Evolutionary conservation across 805 yeast genomes (phyloP).

Genomic region (Komagataella pastoris): DNA sequence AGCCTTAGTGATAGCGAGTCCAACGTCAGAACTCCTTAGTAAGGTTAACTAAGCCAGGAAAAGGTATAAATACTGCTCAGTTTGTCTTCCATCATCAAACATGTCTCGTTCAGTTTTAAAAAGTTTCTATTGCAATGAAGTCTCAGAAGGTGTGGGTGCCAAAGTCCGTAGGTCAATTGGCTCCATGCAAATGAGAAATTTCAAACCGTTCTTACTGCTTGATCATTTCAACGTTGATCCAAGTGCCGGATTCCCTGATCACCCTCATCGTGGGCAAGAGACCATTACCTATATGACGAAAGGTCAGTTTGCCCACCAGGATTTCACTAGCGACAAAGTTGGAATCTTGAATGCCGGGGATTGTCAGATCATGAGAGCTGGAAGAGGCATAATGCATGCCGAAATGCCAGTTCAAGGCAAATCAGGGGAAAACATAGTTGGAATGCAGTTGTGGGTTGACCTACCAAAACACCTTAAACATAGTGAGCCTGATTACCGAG

Average conservation of each 20-base stretch:
- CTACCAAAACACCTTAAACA: slow-evolving; percentile 53
- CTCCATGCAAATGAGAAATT: slow-evolving; percentile 49
- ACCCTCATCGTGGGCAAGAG: slow-evolving; percentile 75
- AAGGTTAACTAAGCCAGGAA: neutral
- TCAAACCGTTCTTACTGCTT: slow-evolving; percentile 70
- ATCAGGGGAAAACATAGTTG: slow-evolving; percentile 36
- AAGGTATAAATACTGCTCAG: neutral
- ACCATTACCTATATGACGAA: slow-evolving; percentile 57
- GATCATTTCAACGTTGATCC: slow-evolving; percentile 62
- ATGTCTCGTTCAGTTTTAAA: slow-evolving; percentile 15
- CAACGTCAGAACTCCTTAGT: neutral
- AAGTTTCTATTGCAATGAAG: slow-evolving; percentile 47
- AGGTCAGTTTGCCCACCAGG: slow-evolving; percentile 71
- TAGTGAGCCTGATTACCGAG: slow-evolving; percentile 65
- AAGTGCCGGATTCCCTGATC: slow-evolving; percentile 71
- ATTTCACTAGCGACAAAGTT: slow-evolving; percentile 63
- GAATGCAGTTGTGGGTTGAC: slow-evolving; percentile 85
- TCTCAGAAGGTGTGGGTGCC: slow-evolving; percentile 84
- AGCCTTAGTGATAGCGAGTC: neutral
- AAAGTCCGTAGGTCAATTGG: slow-evolving; percentile 75
- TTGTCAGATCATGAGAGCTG: slow-evolving; percentile 90
- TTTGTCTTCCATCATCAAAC: neutral
- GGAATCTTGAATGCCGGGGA: slow-evolving; percentile 76
- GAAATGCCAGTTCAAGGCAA: slow-evolving; percentile 64
- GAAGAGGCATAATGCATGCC: slow-evolving; percentile 73